Percentiles rank a stretch among this genome's conserved stretches.
Conservation (phyloP, 176 grass and related monocot species). For the Guadua angustifolia region DNA sequence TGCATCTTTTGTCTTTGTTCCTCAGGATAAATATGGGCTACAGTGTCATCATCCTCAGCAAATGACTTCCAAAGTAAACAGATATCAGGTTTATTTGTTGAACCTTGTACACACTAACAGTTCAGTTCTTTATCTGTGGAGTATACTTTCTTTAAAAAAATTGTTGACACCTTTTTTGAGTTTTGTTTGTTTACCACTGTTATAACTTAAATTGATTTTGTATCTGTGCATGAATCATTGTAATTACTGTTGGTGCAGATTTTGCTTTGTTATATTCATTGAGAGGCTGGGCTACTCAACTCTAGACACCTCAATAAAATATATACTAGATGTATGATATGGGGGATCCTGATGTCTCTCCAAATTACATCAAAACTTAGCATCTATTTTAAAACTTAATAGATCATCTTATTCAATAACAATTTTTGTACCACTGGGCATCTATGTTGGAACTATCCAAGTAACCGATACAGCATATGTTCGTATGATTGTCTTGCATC, state of each 20-base stretch:
- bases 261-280: conserved; percentile 20
- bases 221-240: neutral
- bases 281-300: conserved; percentile 11
- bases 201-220: conserved; percentile 13
- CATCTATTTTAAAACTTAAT: neutral
- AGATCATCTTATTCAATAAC: neutral
- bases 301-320: neutral
- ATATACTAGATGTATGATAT: neutral
- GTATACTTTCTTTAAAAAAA: conserved; percentile 6
- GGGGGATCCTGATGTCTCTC: neutral
- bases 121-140: conserved; percentile 23
- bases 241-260: conserved; percentile 7
- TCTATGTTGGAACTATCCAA: neutral
- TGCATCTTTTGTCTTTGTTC: conserved; percentile 17
- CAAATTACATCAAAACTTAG: neutral
- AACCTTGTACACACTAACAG: conserved; percentile 5
- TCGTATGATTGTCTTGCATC: neutral
- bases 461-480: neutral
- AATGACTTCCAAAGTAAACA: conserved; percentile 68
- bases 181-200: neutral
- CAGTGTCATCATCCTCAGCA: conserved; percentile 58
- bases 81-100: conserved; percentile 75
- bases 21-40: conserved; percentile 76
- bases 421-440: neutral
- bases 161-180: neutral